phyloP scores from a whole-genome alignment of 495 filamentous ascomycete species.

The Penicillium daleae region DNA sequence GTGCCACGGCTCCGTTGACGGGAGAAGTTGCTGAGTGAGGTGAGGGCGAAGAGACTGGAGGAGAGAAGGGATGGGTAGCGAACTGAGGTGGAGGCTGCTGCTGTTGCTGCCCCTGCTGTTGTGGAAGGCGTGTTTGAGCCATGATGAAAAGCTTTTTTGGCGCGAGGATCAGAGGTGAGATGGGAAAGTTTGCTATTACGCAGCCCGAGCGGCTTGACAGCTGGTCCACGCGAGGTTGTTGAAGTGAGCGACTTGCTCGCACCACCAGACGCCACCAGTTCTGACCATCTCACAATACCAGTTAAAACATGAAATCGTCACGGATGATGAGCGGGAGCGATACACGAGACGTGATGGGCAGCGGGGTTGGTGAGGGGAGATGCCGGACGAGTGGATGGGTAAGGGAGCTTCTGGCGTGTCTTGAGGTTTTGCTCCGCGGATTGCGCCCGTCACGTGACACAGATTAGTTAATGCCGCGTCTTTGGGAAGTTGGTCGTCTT shows the following conservation, averaged over 20 bases:
- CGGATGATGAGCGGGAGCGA: constrained; percentile 2
- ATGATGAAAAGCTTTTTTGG: constrained; percentile 45
- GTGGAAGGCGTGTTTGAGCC: constrained; percentile 62
- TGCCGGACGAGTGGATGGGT: constrained; percentile 16
- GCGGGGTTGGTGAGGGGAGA: constrained; percentile 10
- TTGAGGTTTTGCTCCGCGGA: constrained; percentile 37
- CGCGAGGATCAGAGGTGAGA: constrained; percentile 2
- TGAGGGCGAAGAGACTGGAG: constrained; percentile 56
- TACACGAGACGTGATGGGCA: constrained; percentile 19
- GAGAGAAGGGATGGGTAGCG: constrained; percentile 56
- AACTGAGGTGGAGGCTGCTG: constrained; percentile 48
- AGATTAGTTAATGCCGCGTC: constrained; percentile 24
- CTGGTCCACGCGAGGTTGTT: constrained; percentile 43
- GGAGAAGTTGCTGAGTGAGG: constrained; percentile 45
- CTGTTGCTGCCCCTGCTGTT: constrained; percentile 30
- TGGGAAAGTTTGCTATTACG: constrained; percentile 19
- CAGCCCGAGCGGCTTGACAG: constrained; percentile 29
- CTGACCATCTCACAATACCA: constrained; percentile 50
- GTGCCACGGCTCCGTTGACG: constrained; percentile 43
- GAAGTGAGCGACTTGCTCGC: constrained; percentile 49
- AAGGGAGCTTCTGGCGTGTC: constrained; percentile 27
- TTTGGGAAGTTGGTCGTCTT: constrained; percentile 2
- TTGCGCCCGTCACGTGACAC: constrained; percentile 29
- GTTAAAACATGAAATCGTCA: constrained; percentile 28
- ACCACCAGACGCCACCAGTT: constrained; percentile 45